These are phyloP conservation scores for Colletotrichum caudatum DNA, from an alignment of 2,329 filamentous ascomycete species.

Conservation along the genomic window DNA sequence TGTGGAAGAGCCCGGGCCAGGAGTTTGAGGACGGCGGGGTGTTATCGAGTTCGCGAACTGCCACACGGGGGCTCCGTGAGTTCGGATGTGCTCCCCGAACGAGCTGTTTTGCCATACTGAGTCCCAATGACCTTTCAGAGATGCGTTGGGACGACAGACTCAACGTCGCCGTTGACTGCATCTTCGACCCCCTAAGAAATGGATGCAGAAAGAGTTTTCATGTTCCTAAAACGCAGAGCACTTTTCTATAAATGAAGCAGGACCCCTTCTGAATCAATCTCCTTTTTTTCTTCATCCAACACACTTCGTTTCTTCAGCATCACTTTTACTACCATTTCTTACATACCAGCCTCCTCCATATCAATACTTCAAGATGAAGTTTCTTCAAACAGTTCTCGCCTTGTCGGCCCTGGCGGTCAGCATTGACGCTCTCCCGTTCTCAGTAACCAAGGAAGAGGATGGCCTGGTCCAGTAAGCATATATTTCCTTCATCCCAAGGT, in stretches of 20 bases:
- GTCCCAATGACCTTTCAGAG: conserved; percentile 28
- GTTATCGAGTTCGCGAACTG: conserved; percentile 3
- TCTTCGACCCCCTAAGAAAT: neutral
- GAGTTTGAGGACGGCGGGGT: conserved; percentile 5
- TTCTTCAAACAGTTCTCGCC: conserved; percentile 28
- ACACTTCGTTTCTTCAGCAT: neutral
- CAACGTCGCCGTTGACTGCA: conserved; percentile 11
- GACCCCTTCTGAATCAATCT: neutral
- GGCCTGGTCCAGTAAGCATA: conserved; percentile 15
- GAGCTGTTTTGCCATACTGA: conserved; percentile 4
- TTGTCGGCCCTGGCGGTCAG: conserved; percentile 39
- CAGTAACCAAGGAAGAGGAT: conserved; percentile 26
- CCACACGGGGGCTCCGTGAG: conserved; percentile 9
- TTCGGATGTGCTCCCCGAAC: conserved; percentile 6
- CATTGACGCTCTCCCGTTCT: conserved; percentile 38
- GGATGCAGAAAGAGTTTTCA: neutral
- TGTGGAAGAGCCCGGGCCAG: neutral
- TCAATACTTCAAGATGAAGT: conserved; percentile 22
- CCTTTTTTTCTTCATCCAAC: conserved; percentile 15
- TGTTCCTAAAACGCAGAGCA: too few relatives aligned
- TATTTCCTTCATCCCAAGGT: rapidly evolving
- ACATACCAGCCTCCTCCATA: neutral
- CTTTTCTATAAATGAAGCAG: conserved; percentile 14
- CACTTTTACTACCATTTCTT: neutral
- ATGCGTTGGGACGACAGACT: conserved; percentile 6